Percentiles rank a stretch among this genome's conserved stretches.
phyloP scores from a whole-genome alignment of 257 asterid species.

The Gentiana dahurica region DNA sequence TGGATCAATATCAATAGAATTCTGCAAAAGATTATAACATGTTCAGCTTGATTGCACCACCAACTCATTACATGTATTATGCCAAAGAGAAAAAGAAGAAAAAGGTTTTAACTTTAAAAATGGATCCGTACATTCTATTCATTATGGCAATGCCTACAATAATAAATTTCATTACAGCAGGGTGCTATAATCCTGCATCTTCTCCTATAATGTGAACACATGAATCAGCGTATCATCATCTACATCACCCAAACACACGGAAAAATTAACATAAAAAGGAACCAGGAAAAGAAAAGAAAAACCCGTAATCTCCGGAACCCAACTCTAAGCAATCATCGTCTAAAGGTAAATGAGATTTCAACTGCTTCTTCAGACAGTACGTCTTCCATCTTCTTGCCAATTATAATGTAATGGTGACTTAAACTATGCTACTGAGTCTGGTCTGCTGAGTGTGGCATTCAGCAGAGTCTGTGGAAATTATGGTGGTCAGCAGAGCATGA shows the following conservation, averaged over 20 bases:
- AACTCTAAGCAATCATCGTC: conserved; percentile 18
- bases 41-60: too few relatives aligned
- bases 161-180: conserved; percentile 60
- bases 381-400: too few relatives aligned
- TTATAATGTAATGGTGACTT: too few relatives aligned
- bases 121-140: conserved; percentile 13
- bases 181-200: conserved; percentile 68
- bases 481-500: too few relatives aligned
- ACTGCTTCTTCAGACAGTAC: background rate
- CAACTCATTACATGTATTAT: too few relatives aligned
- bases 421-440: too few relatives aligned
- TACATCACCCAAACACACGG: background rate
- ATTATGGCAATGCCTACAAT: conserved; percentile 81
- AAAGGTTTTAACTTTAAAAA: too few relatives aligned
- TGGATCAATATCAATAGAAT: conserved; percentile 47
- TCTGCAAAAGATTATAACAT: conserved; percentile 24
- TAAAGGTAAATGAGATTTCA: conserved; percentile 1
- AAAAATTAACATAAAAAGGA: background rate
- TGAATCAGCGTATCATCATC: conserved; percentile 7
- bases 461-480: too few relatives aligned
- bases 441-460: too few relatives aligned
- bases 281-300: background rate
- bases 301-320: conserved; percentile 41
- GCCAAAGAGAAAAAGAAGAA: too few relatives aligned
- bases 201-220: conserved; percentile 61